These are phyloP conservation scores for Aspergillus jensenii DNA, from an alignment of 2,329 filamentous ascomycete species.

Conservation along the genomic window DNA sequence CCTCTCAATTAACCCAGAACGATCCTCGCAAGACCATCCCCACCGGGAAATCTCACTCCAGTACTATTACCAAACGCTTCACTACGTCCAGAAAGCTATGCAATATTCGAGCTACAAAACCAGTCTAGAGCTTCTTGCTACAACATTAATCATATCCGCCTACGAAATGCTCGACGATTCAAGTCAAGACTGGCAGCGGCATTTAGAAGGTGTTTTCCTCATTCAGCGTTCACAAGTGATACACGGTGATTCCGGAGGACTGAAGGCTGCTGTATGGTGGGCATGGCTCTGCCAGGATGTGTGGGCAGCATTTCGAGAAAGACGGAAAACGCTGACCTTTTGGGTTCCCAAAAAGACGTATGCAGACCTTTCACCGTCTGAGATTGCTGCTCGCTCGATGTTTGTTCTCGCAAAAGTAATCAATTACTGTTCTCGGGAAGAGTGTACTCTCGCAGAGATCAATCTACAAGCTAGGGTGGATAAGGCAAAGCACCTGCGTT, in stretches of 20 bases:
- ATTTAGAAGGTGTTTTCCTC: slow-evolving; percentile 66
- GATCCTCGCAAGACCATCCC: background rate
- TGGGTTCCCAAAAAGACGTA: slow-evolving; percentile 56
- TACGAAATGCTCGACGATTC: slow-evolving; percentile 67
- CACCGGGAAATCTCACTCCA: slow-evolving; percentile 26
- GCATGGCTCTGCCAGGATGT: slow-evolving; percentile 66
- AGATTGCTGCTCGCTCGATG: slow-evolving; percentile 54
- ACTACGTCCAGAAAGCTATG: slow-evolving; percentile 62
- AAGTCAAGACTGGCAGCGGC: slow-evolving; percentile 59
- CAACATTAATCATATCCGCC: slow-evolving; percentile 60
- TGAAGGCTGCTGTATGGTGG: slow-evolving; percentile 64
- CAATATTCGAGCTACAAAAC: slow-evolving; percentile 58
- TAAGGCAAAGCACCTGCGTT: slow-evolving; percentile 16
- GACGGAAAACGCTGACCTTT: slow-evolving; percentile 56
- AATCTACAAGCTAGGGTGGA: slow-evolving; percentile 15
- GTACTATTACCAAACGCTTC: slow-evolving; percentile 64
- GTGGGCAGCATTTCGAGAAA: slow-evolving; percentile 63
- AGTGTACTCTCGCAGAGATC: slow-evolving; percentile 24
- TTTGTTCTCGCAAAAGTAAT: slow-evolving; percentile 59
- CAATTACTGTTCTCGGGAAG: slow-evolving; percentile 59
- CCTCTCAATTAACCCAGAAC: slow-evolving; percentile 37
- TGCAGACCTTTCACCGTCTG: slow-evolving; percentile 51
- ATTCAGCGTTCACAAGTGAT: slow-evolving; percentile 64
- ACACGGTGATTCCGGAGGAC: slow-evolving; percentile 57
- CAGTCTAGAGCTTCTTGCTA: slow-evolving; percentile 59